A percentile compares a stretch with the other conserved stretches of the same genome.
Conservation (phyloP, 805 yeast species). For the Pichia insulana region DNA sequence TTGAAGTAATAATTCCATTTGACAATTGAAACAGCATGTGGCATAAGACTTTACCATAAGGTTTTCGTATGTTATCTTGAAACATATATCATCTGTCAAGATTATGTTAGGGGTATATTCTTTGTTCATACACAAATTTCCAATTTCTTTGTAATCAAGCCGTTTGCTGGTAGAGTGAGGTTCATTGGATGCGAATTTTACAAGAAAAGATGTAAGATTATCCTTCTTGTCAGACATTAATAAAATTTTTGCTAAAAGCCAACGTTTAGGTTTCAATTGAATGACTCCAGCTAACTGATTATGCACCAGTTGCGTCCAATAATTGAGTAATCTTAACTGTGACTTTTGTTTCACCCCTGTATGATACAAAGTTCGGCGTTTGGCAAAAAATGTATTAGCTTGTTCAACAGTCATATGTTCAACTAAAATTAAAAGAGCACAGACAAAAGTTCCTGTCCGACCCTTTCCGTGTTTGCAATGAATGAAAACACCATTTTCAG, state of each 20-base stretch:
- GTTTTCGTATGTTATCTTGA: neutral
- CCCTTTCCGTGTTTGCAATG: slow-evolving; percentile 95
- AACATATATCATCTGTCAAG: slow-evolving; percentile 6
- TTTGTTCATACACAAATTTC: neutral
- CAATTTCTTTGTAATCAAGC: neutral
- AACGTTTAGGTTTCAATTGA: too few species aligned
- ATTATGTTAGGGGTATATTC: neutral
- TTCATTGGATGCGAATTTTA: too few species aligned
- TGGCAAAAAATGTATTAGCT: slow-evolving; percentile 47
- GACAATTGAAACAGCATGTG: slow-evolving; percentile 6
- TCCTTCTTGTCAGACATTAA: too few species aligned
- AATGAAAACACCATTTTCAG: slow-evolving; percentile 43
- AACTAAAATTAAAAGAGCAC: slow-evolving; percentile 58
- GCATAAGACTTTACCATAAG: neutral
- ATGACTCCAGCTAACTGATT: too few species aligned
- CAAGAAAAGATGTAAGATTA: neutral
- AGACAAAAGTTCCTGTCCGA: slow-evolving; percentile 68
- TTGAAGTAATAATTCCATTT: slow-evolving; percentile 2
- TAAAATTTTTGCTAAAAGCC: too few species aligned
- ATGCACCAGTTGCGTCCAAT: slow-evolving; percentile 28
- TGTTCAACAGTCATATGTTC: slow-evolving; percentile 29
- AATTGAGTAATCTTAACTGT: slow-evolving; percentile 58
- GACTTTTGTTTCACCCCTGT: slow-evolving; percentile 64
- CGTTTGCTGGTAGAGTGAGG: neutral
- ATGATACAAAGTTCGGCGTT: slow-evolving; percentile 44